Base-by-base conservation (phyloP, 192 early-diverging fungal genomes). In the Linnemannia schmuckeri region DNA sequence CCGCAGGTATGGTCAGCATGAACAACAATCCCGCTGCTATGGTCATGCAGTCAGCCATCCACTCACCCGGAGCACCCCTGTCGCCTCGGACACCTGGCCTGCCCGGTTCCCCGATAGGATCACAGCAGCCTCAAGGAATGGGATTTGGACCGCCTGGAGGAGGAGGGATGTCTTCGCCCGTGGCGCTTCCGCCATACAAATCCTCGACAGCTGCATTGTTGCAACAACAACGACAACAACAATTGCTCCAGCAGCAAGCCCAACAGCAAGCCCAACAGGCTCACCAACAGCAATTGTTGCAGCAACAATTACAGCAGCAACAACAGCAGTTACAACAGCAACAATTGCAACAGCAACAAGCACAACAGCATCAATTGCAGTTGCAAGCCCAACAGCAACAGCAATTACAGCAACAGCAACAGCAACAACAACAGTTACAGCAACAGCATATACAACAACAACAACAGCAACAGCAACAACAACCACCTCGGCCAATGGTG, bases 271-370 rank as follows among this genome's bases (percentile, higher is more conserved):
- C 61, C 0, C 61, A 66, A 30, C 61, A 66, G 13, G 30, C 61
- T 33, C 61, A 66, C 27, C 61, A 66, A 15, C 61, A 66, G 30
- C 61, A 66, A 33, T 66, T 66, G 30, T 15, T 66, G 13, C 69
- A 68, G 40, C 69, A 85, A 18, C 77, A 75, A 52, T 49, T 75
- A 55, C 68, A 70, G n/a, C 75, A 41, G 20, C 78, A 77, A 54
- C 83, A 77, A 20, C 74, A 73, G 40, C 74, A 68, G n/a, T 55
- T 33, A 30, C 75, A 80, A n/a, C 79, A 69, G 52, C 70, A 74
- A 55, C 68, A 68, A 24, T 54, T 49, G 33, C 70, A 82, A 42
- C 52, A 47, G 46, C 76, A 78, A 8, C 76, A 78, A 70, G 9
- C 27, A 42, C 41, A 54, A 12, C 77, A 66, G 44, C 44, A 46